Evolutionary conservation across 2,329 filamentous ascomycete species (phyloP).

Genomic region (Periglandula ipomoeae): DNA sequence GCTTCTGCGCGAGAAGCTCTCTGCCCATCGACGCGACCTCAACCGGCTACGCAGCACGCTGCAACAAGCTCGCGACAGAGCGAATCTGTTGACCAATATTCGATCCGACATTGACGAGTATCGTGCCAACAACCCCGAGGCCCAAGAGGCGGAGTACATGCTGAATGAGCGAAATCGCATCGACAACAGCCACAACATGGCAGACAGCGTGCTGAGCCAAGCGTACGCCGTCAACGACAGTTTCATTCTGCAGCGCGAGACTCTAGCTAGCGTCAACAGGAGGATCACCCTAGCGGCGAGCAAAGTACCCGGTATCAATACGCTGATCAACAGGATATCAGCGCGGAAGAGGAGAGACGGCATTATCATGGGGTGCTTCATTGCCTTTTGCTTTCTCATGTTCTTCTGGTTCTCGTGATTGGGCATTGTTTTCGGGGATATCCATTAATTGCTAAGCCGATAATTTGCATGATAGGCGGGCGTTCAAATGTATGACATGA

Average conservation of each 20-base stretch:
- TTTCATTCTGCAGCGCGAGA: conserved; percentile 81
- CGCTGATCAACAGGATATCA: conserved; percentile 83
- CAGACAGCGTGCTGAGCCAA: conserved; percentile 85
- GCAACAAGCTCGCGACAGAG: conserved; percentile 69
- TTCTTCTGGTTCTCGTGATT: conserved; percentile 65
- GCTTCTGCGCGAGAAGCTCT: conserved; percentile 81
- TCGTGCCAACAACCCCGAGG: conserved; percentile 69
- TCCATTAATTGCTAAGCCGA: background rate
- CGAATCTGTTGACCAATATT: conserved; percentile 84
- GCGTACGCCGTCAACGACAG: conserved; percentile 94
- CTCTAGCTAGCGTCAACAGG: conserved; percentile 77
- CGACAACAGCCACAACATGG: conserved; percentile 82
- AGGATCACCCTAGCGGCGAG: conserved; percentile 83
- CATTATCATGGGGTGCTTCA: conserved; percentile 83
- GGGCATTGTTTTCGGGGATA: background rate
- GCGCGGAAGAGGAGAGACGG: conserved; percentile 92
- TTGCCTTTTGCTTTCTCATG: conserved; percentile 84
- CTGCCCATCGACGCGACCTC: conserved; percentile 79
- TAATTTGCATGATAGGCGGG: conserved; percentile 16
- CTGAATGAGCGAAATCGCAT: conserved; percentile 77
- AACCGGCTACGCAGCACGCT: conserved; percentile 65
- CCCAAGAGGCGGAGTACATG: conserved; percentile 94
- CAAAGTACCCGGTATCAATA: conserved; percentile 88
- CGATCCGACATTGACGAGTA: conserved; percentile 88
- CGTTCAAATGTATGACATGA: conserved; percentile 17